Conservation (phyloP, 768 basidiomycete species). For the Pleurotus platypus region DNA sequence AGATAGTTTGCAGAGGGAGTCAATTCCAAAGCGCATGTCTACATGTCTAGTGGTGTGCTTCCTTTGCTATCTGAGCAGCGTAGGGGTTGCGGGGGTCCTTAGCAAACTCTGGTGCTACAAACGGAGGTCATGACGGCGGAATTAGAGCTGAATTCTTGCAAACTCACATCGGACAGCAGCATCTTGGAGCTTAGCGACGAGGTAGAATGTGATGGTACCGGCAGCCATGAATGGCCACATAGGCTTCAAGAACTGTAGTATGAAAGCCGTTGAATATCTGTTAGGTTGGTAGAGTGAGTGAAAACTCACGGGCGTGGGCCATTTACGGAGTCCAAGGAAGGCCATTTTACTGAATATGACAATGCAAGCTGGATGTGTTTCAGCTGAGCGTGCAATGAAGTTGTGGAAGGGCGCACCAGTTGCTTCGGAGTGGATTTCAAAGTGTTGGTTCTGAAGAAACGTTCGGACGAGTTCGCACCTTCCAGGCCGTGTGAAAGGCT, state of each 20-base stretch:
- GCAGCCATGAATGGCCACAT: slow-evolving; percentile 81
- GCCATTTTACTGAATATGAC: slow-evolving; percentile 41
- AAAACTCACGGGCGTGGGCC: slow-evolving; percentile 68
- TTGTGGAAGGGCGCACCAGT: background rate
- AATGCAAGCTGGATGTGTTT: background rate
- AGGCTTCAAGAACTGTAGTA: slow-evolving; percentile 59
- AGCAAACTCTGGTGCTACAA: slow-evolving; percentile 59
- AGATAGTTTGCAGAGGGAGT: slow-evolving; percentile 8
- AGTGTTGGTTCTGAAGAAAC: background rate
- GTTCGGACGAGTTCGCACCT: slow-evolving; percentile 5
- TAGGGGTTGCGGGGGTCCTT: slow-evolving; percentile 84
- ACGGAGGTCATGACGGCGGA: background rate
- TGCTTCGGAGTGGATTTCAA: slow-evolving; percentile 2
- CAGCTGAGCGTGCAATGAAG: background rate
- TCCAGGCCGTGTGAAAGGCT: background rate
- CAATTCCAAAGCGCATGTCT: slow-evolving; percentile 1
- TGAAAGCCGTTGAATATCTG: slow-evolving; percentile 12
- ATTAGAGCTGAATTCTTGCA: slow-evolving; percentile 14
- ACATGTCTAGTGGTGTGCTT: slow-evolving; percentile 26
- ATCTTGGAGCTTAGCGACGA: slow-evolving; percentile 67
- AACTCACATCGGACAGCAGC: slow-evolving; percentile 64
- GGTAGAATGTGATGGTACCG: slow-evolving; percentile 59
- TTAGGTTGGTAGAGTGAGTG: background rate
- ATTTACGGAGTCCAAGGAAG: slow-evolving; percentile 79
- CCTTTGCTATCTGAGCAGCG: slow-evolving; percentile 70